phyloP scores from a whole-genome alignment of 1,284 basidiomycete genomes.

The Trametes sp. region DNA sequence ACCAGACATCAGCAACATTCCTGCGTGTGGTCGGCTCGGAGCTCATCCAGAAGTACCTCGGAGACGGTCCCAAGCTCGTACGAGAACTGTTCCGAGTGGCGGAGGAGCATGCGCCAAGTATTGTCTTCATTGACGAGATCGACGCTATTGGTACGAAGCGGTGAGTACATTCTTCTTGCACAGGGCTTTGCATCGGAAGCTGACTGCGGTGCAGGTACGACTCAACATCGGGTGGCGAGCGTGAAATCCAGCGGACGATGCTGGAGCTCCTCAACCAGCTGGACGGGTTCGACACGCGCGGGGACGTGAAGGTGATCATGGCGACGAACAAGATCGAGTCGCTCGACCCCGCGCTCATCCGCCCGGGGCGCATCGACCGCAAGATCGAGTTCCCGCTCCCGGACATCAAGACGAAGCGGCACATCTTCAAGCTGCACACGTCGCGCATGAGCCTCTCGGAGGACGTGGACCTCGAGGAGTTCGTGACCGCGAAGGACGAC shows the following conservation, averaged over 20 bases:
- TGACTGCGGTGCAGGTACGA: conserved; percentile 72
- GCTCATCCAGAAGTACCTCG: conserved; percentile 98
- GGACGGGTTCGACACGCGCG: conserved; percentile 98
- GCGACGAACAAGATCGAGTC: conserved; percentile 95
- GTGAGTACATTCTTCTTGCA: conserved; percentile 50
- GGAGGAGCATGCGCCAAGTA: conserved; percentile 97
- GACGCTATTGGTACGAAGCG: conserved; percentile 99
- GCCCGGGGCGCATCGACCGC: conserved; percentile 97
- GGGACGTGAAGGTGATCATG: conserved; percentile 98
- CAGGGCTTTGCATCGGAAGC: neutral
- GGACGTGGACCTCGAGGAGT: conserved; percentile 97
- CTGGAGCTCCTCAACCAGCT: conserved; percentile 97
- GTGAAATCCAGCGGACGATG: conserved; percentile 99
- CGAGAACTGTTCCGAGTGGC: conserved; percentile 97
- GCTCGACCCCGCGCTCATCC: conserved; percentile 95
- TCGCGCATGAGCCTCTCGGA: conserved; percentile 92
- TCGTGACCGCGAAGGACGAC: conserved; percentile 96
- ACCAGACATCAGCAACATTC: conserved; percentile 99
- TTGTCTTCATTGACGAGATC: conserved; percentile 99
- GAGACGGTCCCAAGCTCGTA: conserved; percentile 99
- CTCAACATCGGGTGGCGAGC: conserved; percentile 96
- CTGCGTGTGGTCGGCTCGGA: conserved; percentile 98
- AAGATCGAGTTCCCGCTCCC: conserved; percentile 98
- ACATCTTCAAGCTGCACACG: conserved; percentile 99
- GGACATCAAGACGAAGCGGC: conserved; percentile 95